phyloP scores from a whole-genome alignment of 441 rosid species.

The Populus tomentosa region DNA sequence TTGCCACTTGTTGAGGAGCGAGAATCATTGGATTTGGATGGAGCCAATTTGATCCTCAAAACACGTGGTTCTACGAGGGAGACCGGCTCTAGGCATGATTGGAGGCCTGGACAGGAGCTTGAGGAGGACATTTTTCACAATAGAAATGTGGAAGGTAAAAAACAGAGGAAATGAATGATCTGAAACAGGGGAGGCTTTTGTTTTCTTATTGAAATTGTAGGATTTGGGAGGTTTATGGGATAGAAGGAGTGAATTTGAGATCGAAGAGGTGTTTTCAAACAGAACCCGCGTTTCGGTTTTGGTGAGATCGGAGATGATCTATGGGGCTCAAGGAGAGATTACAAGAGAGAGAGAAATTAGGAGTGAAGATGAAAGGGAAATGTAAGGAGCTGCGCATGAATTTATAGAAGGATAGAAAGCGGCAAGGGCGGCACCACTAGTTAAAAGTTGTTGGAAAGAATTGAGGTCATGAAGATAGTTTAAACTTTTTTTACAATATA shows the following conservation, averaged over 20 bases:
- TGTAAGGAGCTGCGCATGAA: constrained; percentile 22
- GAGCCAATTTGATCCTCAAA: constrained; percentile 37
- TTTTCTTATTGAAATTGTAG: neutral
- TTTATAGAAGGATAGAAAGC: constrained; percentile 46
- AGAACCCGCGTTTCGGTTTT: neutral
- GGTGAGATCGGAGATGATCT: constrained; percentile 1
- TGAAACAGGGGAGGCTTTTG: constrained; percentile 14
- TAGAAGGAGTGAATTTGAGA: neutral
- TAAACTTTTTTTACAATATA: neutral
- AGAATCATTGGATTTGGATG: constrained; percentile 17
- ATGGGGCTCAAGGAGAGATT: constrained; percentile 9
- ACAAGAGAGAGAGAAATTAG: constrained; percentile 10
- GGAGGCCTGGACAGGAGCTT: constrained; percentile 42
- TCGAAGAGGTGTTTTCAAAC: neutral
- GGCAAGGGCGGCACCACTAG: neutral
- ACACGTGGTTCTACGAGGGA: constrained; percentile 29
- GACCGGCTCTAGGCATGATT: constrained; percentile 45
- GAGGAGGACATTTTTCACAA: constrained; percentile 39
- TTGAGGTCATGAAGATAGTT: neutral
- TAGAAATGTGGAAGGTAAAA: neutral
- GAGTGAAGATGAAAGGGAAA: constrained; percentile 25
- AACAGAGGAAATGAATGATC: constrained; percentile 19
- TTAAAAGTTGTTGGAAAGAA: neutral
- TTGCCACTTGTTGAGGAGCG: constrained; percentile 4
- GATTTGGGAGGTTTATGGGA: neutral